Evolutionary conservation across 2,329 filamentous ascomycete species (phyloP), one percentile per base, ranked within the genome.

Genomic region (Ceratocystiopsis sp.): DNA sequence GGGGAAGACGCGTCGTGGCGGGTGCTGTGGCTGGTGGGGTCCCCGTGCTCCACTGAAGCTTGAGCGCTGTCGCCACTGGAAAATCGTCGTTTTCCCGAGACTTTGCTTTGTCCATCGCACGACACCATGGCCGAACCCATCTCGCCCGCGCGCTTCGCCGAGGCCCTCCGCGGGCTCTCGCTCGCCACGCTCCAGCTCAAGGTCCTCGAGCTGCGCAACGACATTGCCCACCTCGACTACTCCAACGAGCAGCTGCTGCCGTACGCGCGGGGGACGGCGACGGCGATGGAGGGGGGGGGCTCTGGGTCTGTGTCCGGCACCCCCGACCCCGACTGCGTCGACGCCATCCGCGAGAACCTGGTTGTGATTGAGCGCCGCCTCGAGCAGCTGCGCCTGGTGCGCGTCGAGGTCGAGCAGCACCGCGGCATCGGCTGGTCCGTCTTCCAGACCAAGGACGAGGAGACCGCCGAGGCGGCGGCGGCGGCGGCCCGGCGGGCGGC

Each of bases 151-250:
- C 71, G 71, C 55, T 84, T 84, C 63, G 73, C 77, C 54, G 64
- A 67, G 48, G 82, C 82, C 19, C 68, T 87, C 50, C 65, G 69
- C 50, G 72, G 78, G 47, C 75, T 87, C 44, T 73, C 80, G 36
- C 57, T 78, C 50, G 68, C 71, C 48, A 70, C 70, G 45, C 75
- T 87, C 8, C 77, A 81, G 60, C 68, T 80, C 59, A 86, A 86
- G 61, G 73, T 80, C 46, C 72, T 80, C 55, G 83, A 87, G 59
- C 68, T 87, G 48, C 75, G 73, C 57, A 86, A 85, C 68, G 75
- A 69, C 52, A 78, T 86, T 55, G 68, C 71, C 19, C 80, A 87
- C 59, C 75, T 87, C 21, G 71, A 78, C 53, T 76, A 77, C 58
- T 82, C 77, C 49, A 87, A 86, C 62, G 69, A 71, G 49, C 75